Conservation (phyloP, 2,329 filamentous ascomycete species). For the Claviceps capensis region DNA sequence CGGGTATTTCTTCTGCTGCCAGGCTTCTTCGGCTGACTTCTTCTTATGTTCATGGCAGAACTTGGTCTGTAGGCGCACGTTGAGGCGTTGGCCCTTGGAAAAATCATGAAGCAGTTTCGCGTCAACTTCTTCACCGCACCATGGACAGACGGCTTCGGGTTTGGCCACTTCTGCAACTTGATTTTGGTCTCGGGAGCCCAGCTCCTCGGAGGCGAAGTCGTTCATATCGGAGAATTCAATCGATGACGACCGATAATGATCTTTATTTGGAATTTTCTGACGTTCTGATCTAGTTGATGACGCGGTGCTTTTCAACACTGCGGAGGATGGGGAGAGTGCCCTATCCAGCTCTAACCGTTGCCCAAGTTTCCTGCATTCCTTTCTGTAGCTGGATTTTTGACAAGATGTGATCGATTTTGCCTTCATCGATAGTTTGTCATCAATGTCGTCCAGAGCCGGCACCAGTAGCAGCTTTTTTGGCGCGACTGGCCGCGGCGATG, state of each 20-base stretch:
- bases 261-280: not conserved
- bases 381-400: not conserved
- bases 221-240: constrained; percentile 4
- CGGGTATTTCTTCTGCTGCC: constrained; percentile 48
- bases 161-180: not conserved
- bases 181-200: constrained; percentile 1
- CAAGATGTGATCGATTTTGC: not conserved
- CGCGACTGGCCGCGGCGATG: not conserved
- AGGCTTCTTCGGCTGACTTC: constrained; percentile 34
- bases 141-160: constrained; percentile 39
- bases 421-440: not conserved
- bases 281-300: constrained; percentile 6
- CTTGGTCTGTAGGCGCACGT: constrained; percentile 41
- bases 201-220: not conserved
- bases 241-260: not conserved
- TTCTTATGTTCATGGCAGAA: constrained; percentile 54
- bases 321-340: constrained; percentile 7
- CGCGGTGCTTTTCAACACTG: constrained; percentile 12
- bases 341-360: not conserved
- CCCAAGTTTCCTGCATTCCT: not conserved
- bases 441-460: not conserved
- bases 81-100: constrained; percentile 32
- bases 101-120: constrained; percentile 38
- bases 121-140: constrained; percentile 51
- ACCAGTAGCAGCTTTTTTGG: constrained; percentile 2